Base-by-base conservation (phyloP, 345 rosid genomes). In the Hirschfeldia incana region DNA sequence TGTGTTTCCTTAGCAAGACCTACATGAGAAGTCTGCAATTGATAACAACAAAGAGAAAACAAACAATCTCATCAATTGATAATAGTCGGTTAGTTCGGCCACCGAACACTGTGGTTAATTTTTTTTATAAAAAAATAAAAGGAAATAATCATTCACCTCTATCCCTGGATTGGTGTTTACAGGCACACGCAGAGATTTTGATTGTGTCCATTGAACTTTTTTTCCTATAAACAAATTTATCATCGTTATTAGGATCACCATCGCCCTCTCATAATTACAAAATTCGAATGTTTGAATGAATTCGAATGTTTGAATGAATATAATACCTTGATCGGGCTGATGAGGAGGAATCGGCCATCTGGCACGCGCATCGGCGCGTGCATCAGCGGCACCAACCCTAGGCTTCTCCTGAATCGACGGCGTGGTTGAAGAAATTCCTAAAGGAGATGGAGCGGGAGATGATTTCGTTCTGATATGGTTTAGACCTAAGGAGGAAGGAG, bases 401-500 rank as follows among this genome's bases (percentile, higher is more conserved):
- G 42, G 46, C 10, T 69, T 73, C 65, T 49, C 76, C 55, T 85
- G 39, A 8, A 36, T 65, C 53, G 72, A 55, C 16, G 87, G 84
- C 76, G 80, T 61, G 8, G 37, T 84, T 2, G 96, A 85, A 1
- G 89, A 84, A 63, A 88, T 83, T 66, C 93, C 78, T 55, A 91
- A 86, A 72, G 93, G 88, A 63, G 94, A 89, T 10, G 79, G 85
- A 28, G 82, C 66, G 8, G 86, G 81, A 70, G 61, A 65, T 11
- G 94, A 91, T 76, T 87, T 92, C 29, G 98, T 95, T 80, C 77
- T 86, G 64, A 95, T 95, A 62, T 88, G 89, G 67, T 95, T 93
- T 68, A 95, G 81, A 66, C 94, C 91, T 12, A 91, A 86, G 13
- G 89, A 80, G 4, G 95, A 88, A 60, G 95, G 83, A 58, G 91